A percentile compares a stretch with the other conserved stretches of the same genome.
Conservation (phyloP, 176 grass and related monocot species). For the Lolium multiflorum region DNA sequence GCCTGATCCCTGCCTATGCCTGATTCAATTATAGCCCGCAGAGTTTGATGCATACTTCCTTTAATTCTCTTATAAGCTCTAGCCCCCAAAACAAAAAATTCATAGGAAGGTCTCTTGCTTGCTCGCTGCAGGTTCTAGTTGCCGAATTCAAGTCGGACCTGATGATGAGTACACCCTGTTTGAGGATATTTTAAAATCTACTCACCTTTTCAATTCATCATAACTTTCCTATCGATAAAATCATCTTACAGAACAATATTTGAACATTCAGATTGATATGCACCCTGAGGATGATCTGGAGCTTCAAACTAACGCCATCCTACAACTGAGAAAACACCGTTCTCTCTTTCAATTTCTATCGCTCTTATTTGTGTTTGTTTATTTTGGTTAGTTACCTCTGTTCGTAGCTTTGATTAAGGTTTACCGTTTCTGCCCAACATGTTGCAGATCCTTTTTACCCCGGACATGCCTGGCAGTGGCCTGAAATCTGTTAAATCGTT, state of each 20-base stretch:
- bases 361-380: background rate
- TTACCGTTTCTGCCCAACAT: background rate
- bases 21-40: background rate
- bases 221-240: background rate
- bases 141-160: background rate
- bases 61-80: background rate
- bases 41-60: background rate
- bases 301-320: background rate
- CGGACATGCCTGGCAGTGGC: background rate
- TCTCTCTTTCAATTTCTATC: background rate
- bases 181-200: background rate
- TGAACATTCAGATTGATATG: background rate
- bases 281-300: background rate
- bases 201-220: background rate
- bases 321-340: background rate
- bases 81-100: background rate
- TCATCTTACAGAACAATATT: background rate
- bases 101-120: background rate
- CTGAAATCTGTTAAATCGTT: background rate
- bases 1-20: background rate
- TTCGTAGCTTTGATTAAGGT: constrained; percentile 4
- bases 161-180: background rate
- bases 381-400: background rate
- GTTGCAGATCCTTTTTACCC: background rate
- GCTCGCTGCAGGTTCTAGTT: background rate